phyloP scores from a whole-genome alignment of 306 rosid genomes.

The Neltuma alba region DNA sequence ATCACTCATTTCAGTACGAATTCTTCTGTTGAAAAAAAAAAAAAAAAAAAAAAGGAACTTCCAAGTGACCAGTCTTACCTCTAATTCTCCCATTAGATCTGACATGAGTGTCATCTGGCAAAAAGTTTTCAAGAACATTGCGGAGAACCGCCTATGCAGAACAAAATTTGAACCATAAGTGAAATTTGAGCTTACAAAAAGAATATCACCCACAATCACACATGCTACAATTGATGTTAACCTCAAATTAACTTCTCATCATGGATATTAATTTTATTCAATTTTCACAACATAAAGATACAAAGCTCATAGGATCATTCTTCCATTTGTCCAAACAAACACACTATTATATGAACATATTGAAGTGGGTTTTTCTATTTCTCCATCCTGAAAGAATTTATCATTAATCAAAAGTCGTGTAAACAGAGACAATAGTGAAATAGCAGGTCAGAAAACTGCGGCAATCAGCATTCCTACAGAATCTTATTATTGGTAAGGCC shows the following conservation, averaged over 20 bases:
- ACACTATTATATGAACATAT: not conserved
- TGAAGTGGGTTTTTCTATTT: not conserved
- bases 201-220: not conserved
- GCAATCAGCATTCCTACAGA: not conserved
- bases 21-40: constrained; percentile 10
- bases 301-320: not conserved
- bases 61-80: constrained; percentile 49
- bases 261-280: constrained; percentile 17
- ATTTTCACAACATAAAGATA: constrained; percentile 23
- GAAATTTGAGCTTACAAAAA: constrained; percentile 11
- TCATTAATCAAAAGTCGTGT: not conserved
- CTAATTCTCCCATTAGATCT: constrained; percentile 92
- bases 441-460: not conserved
- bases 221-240: not conserved
- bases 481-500: not conserved
- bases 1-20: not conserved
- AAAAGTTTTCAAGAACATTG: constrained; percentile 70
- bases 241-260: constrained; percentile 4
- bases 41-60: constrained; percentile 14
- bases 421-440: not conserved
- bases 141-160: constrained; percentile 87
- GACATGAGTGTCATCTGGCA: constrained; percentile 83
- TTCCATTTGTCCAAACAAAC: not conserved
- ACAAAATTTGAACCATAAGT: constrained; percentile 11
- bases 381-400: not conserved